A percentile compares a stretch with the other conserved stretches of the same genome.
These are phyloP conservation scores for Amanita phalloides DNA, from an alignment of 768 basidiomycete species.

Conservation along the genomic window DNA sequence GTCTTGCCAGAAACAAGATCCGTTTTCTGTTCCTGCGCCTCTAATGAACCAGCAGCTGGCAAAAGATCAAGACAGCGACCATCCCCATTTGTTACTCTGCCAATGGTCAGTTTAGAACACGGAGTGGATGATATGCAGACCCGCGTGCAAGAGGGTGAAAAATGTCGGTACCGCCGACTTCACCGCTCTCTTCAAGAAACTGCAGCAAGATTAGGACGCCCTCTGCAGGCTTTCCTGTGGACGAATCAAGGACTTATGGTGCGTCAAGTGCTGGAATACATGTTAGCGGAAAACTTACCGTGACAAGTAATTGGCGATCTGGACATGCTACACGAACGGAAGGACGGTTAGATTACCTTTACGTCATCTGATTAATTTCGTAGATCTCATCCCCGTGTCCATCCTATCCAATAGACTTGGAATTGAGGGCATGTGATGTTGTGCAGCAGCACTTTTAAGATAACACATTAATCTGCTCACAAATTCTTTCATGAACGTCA, in stretches of 20 bases:
- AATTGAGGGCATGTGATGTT: not conserved
- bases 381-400: no score
- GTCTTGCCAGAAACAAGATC: constrained; percentile 42
- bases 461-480: not conserved
- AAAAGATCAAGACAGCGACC: constrained; percentile 78
- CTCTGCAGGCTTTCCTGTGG: constrained; percentile 70
- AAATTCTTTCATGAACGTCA: no score
- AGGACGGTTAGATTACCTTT: not conserved
- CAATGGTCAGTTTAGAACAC: constrained; percentile 5
- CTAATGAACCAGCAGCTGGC: constrained; percentile 37
- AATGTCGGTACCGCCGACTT: constrained; percentile 24
- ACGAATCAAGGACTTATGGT: constrained; percentile 64
- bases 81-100: constrained; percentile 66
- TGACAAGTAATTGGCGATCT: constrained; percentile 91
- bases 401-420: no score
- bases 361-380: not conserved
- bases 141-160: constrained; percentile 50
- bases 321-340: constrained; percentile 13
- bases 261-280: not conserved
- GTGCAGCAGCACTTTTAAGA: not conserved
- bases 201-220: constrained; percentile 61
- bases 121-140: constrained; percentile 25
- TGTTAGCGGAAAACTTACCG: constrained; percentile 30
- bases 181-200: constrained; percentile 23
- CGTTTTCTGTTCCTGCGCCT: constrained; percentile 28